A percentile compares a stretch with the other conserved stretches of the same genome.
These are phyloP conservation scores for Zasmidium angulare DNA, from an alignment of 2,329 filamentous ascomycete genomes.

Conservation along the genomic window DNA sequence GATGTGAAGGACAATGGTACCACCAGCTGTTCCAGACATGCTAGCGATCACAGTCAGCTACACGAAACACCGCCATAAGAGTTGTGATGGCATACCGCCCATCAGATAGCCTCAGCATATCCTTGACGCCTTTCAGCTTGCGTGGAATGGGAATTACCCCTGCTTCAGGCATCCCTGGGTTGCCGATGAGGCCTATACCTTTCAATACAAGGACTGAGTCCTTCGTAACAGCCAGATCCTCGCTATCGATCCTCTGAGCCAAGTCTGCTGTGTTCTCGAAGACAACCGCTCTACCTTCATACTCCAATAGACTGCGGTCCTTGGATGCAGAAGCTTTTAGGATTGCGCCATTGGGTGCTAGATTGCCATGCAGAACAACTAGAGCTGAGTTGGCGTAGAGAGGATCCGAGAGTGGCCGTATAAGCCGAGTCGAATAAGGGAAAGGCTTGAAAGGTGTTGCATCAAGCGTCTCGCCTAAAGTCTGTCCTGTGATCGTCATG, in stretches of 20 bases:
- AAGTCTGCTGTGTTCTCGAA: conserved; percentile 51
- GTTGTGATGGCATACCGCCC: conserved; percentile 31
- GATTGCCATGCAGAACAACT: conserved; percentile 48
- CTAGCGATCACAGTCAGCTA: conserved; percentile 24
- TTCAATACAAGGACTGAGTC: conserved; percentile 51
- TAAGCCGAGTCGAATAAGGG: conserved; percentile 43
- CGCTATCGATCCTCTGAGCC: conserved; percentile 47
- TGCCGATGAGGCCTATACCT: conserved; percentile 52
- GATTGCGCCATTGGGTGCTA: conserved; percentile 51
- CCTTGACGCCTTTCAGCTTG: conserved; percentile 51
- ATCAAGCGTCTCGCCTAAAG: conserved; percentile 48
- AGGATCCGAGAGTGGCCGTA: conserved; percentile 46
- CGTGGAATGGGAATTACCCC: conserved; percentile 53
- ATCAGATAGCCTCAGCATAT: conserved; percentile 56
- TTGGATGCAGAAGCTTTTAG: conserved; percentile 55
- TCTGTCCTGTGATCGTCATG: conserved; percentile 49
- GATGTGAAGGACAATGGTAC: conserved; percentile 55
- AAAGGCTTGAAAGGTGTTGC: conserved; percentile 44
- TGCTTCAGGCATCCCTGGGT: conserved; percentile 56
- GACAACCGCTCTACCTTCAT: conserved; percentile 48
- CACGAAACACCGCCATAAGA: not conserved
- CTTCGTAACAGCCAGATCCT: conserved; percentile 43
- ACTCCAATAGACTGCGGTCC: conserved; percentile 44
- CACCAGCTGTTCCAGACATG: conserved; percentile 57
- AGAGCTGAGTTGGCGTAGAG: conserved; percentile 48